Evolutionary conservation across 495 filamentous ascomycete genomes (phyloP).

Genomic region (Chaetomium tenue): DNA sequence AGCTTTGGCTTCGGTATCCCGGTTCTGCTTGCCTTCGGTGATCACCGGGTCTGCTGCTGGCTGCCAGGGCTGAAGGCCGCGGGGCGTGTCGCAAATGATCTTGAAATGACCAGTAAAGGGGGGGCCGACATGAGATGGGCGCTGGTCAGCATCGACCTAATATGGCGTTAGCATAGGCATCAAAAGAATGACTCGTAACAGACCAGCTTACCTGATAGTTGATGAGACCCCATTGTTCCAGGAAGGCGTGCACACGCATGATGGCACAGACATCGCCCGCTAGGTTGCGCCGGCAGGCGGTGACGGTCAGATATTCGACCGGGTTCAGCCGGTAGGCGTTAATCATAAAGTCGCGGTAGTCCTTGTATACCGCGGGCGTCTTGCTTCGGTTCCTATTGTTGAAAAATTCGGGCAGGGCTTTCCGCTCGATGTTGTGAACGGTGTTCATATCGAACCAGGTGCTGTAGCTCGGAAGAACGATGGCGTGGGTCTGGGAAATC

Average conservation of each 20-base stretch:
- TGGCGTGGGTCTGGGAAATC: constrained; percentile 85
- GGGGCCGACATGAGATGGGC: constrained; percentile 92
- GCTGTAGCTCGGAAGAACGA: constrained; percentile 93
- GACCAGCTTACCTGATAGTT: constrained; percentile 82
- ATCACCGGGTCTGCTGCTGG: constrained; percentile 73
- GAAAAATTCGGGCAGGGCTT: constrained; percentile 94
- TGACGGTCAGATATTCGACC: constrained; percentile 93
- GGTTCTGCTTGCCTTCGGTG: constrained; percentile 64
- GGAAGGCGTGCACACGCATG: constrained; percentile 95
- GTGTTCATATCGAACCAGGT: constrained; percentile 98
- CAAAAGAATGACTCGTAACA: background rate
- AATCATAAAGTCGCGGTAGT: constrained; percentile 99
- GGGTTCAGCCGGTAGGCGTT: constrained; percentile 97
- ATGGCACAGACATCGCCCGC: constrained; percentile 98
- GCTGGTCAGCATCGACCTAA: constrained; percentile 91
- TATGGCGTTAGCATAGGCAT: constrained; percentile 28
- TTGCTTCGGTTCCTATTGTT: constrained; percentile 97
- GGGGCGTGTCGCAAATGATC: constrained; percentile 88
- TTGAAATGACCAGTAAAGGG: constrained; percentile 98
- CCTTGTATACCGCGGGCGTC: constrained; percentile 94
- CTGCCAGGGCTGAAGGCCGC: constrained; percentile 91
- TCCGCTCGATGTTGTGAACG: constrained; percentile 83
- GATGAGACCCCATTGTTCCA: constrained; percentile 99
- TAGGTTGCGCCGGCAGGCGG: constrained; percentile 92
- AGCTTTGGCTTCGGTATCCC: constrained; percentile 70